Percentiles rank a stretch among this genome's conserved stretches.
Evolutionary conservation across 1,284 basidiomycete species (phyloP).

Genomic region (Pholiota adiposa): DNA sequence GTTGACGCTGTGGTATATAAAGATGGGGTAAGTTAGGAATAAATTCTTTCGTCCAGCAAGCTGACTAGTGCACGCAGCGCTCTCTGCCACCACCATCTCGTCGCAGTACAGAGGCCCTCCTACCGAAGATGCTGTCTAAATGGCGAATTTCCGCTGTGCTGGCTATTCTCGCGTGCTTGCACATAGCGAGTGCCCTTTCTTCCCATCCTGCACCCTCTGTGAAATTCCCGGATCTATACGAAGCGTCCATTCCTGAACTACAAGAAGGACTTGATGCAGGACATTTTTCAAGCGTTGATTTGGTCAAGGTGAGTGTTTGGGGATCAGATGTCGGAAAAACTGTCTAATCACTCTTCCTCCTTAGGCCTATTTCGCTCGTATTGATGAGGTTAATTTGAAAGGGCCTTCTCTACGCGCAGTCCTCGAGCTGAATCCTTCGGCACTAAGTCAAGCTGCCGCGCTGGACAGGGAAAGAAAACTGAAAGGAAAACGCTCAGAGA

Average conservation of each 20-base stretch:
- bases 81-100: too few species aligned
- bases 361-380: constrained; percentile 70
- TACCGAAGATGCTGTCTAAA: background rate
- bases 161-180: constrained; percentile 6
- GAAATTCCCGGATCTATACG: constrained; percentile 60
- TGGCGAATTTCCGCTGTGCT: background rate
- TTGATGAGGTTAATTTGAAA: constrained; percentile 72
- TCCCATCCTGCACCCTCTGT: background rate
- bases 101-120: background rate
- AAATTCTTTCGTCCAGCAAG: background rate
- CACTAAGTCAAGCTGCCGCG: constrained; percentile 53
- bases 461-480: constrained; percentile 57
- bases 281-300: constrained; percentile 64
- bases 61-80: background rate
- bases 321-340: background rate
- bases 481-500: constrained; percentile 50
- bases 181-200: constrained; percentile 1
- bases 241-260: constrained; percentile 61
- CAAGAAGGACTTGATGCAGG: constrained; percentile 55
- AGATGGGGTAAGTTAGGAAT: background rate
- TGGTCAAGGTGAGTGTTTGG: constrained; percentile 53
- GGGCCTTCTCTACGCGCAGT: constrained; percentile 65
- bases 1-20: constrained; percentile 1
- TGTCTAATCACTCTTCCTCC: constrained; percentile 3
- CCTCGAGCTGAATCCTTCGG: constrained; percentile 65